phyloP scores from a whole-genome alignment of 371 early-diverging fungal genomes.

The Rhizopus sp. region DNA sequence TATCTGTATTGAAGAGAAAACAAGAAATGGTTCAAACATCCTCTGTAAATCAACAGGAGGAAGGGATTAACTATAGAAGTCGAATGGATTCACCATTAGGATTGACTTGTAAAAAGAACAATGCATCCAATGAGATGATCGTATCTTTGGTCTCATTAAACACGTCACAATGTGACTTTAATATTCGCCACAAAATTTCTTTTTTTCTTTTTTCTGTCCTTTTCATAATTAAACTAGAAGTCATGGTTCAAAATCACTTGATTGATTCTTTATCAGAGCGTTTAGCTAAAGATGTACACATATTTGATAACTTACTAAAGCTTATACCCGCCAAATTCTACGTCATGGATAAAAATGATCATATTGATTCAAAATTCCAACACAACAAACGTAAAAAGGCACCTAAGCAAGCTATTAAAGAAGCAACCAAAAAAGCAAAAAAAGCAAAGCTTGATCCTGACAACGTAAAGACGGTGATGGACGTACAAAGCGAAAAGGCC shows the following conservation, averaged over 20 bases:
- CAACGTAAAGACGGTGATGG: conserved; percentile 24
- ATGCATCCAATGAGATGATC: too few relatives aligned
- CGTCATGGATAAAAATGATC: conserved; percentile 59
- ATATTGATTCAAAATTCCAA: conserved; percentile 55
- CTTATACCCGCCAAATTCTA: conserved; percentile 78
- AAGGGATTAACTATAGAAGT: too few relatives aligned
- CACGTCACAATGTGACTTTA: conserved; percentile 4
- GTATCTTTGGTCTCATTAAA: too few relatives aligned
- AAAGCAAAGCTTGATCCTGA: conserved; percentile 59
- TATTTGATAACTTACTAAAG: conserved; percentile 67
- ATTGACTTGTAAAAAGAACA: too few relatives aligned
- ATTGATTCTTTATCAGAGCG: conserved; percentile 50
- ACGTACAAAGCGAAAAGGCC: conserved; percentile 32
- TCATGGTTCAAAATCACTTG: conserved; percentile 40
- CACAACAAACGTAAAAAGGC: conserved; percentile 77
- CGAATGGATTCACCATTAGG: too few relatives aligned
- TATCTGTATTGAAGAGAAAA: too few relatives aligned
- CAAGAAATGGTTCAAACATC: too few relatives aligned
- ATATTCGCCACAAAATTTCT: conserved; percentile 6
- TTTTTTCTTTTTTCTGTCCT: background rate
- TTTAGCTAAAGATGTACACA: conserved; percentile 54
- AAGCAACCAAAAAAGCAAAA: conserved; percentile 77
- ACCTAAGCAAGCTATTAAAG: conserved; percentile 78
- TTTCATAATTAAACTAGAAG: conserved; percentile 3
- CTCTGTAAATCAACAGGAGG: too few relatives aligned